Evolutionary conservation across 768 basidiomycete genomes (phyloP).

Genomic region (Amanita subjunquillea): DNA sequence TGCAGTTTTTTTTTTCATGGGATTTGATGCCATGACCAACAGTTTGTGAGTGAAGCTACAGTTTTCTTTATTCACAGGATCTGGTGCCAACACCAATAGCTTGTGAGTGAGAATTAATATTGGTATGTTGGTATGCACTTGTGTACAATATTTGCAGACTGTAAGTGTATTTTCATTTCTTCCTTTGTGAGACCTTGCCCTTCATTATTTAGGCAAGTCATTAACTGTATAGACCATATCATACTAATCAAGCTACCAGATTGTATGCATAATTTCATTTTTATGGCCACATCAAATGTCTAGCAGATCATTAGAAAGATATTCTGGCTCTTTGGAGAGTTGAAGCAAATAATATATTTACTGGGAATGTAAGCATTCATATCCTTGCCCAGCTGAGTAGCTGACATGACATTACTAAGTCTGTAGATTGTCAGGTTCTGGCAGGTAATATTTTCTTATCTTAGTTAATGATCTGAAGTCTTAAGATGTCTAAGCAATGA

Average conservation of each 20-base stretch:
- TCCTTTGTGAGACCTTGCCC: no score
- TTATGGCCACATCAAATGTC: no score
- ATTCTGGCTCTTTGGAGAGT: no score
- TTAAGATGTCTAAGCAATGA: not conserved
- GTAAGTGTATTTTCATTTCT: no score
- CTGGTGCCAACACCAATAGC: not conserved
- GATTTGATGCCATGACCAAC: not conserved
- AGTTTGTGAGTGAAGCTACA: not conserved
- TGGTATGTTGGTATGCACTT: no score
- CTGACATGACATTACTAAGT: not conserved
- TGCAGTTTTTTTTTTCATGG: not conserved
- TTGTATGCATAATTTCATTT: no score
- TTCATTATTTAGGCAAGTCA: no score
- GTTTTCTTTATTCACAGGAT: slow-evolving; percentile 6
- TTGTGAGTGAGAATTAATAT: not conserved
- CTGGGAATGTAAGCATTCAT: not conserved
- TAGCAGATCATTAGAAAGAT: no score
- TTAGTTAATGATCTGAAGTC: not conserved
- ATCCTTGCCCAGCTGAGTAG: not conserved
- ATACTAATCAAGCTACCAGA: no score
- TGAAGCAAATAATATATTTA: not conserved
- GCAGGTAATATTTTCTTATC: not conserved
- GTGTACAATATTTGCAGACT: no score
- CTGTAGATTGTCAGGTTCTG: not conserved
- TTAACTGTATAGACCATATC: no score